Evolutionary conservation across 192 early-diverging fungal genomes (phyloP).

Genomic region (Coemansia interrupta): DNA sequence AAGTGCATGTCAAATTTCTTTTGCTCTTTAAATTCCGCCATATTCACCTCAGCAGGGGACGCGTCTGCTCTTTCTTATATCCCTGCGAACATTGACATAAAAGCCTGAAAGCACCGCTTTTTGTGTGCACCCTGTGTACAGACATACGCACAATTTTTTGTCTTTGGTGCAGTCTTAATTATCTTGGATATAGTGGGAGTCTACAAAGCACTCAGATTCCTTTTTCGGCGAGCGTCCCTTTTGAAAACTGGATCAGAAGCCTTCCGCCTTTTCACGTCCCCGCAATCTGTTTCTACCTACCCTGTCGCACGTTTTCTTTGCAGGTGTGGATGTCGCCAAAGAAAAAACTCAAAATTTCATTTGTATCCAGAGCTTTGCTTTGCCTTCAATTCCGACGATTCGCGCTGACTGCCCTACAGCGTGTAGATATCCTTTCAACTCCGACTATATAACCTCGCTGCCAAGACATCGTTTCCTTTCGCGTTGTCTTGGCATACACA

Average conservation of each 20-base stretch:
- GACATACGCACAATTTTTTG: constrained; percentile 1
- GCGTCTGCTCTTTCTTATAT: neutral
- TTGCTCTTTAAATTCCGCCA: neutral
- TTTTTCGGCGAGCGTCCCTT: neutral
- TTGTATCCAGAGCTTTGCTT: too few relatives aligned
- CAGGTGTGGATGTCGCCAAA: too few relatives aligned
- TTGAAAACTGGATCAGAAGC: neutral
- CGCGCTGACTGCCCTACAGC: neutral
- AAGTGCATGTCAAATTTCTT: constrained; percentile 1
- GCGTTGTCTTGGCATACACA: constrained; percentile 10
- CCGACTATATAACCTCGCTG: neutral
- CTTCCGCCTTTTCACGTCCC: too few relatives aligned
- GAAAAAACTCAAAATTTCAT: too few relatives aligned
- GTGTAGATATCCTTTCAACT: neutral
- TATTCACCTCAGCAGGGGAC: too few relatives aligned
- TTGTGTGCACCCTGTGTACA: too few relatives aligned
- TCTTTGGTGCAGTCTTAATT: constrained; percentile 4
- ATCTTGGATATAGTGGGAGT: constrained; percentile 2
- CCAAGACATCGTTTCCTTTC: constrained; percentile 12
- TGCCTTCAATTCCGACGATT: too few relatives aligned
- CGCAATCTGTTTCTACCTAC: too few relatives aligned
- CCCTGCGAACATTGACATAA: too few relatives aligned
- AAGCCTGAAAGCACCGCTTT: too few relatives aligned
- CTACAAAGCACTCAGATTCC: constrained; percentile 1
- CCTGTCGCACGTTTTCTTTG: too few relatives aligned